Percentiles rank a stretch among this genome's conserved stretches.
Evolutionary conservation across 768 basidiomycete genomes (phyloP).

Genomic region (Lentinula raphanica): DNA sequence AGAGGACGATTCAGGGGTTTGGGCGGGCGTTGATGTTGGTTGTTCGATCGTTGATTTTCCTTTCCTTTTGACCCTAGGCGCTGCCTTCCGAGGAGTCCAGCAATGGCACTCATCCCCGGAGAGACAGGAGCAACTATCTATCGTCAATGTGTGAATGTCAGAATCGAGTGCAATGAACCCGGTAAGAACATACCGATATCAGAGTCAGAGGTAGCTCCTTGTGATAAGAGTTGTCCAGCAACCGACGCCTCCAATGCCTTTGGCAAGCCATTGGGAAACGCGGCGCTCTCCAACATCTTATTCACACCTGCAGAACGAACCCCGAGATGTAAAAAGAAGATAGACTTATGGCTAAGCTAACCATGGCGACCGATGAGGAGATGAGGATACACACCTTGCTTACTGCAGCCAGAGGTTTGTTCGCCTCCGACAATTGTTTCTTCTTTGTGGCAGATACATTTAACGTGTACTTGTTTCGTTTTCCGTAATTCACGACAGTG

Average conservation of each 20-base stretch:
- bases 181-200: slow-evolving; percentile 57
- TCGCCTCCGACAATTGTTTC: slow-evolving; percentile 56
- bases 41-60: slow-evolving; percentile 14
- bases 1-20: slow-evolving; percentile 7
- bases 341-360: slow-evolving; percentile 44
- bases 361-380: slow-evolving; percentile 12
- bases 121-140: slow-evolving; percentile 51
- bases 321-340: slow-evolving; percentile 16
- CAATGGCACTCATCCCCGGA: slow-evolving; percentile 52
- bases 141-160: slow-evolving; percentile 21
- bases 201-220: slow-evolving; percentile 52
- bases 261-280: slow-evolving; percentile 77
- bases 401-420: slow-evolving; percentile 32
- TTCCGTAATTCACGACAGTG: slow-evolving; percentile 83
- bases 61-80: slow-evolving; percentile 27
- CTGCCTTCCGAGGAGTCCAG: slow-evolving; percentile 43
- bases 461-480: slow-evolving; percentile 81
- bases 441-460: slow-evolving; percentile 72
- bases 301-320: slow-evolving; percentile 40
- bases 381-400: slow-evolving; percentile 57
- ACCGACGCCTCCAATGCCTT: slow-evolving; percentile 64
- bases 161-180: slow-evolving; percentile 37
- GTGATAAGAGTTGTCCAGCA: slow-evolving; percentile 38
- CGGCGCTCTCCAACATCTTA: slow-evolving; percentile 62
- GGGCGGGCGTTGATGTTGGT: slow-evolving; percentile 7